Evolutionary conservation across 2,329 filamentous ascomycete genomes (phyloP).

Genomic region (Beauveria scarabaeidicola): DNA sequence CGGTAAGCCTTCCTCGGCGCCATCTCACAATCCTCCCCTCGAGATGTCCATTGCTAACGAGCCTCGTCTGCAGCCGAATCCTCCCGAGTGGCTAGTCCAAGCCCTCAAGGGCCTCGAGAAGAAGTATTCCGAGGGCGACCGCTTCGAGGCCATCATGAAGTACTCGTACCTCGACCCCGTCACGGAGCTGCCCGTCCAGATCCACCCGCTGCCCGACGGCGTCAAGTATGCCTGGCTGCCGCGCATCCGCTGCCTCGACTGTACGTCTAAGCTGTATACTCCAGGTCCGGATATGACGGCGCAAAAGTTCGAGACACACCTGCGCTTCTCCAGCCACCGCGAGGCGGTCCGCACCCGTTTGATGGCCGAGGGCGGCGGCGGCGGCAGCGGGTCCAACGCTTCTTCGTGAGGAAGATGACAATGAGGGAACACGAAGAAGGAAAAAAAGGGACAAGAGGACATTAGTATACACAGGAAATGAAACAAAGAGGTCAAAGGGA

Average conservation of each 20-base stretch:
- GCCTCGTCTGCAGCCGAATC: conserved; percentile 54
- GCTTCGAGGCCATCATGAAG: conserved; percentile 86
- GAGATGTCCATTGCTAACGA: not conserved
- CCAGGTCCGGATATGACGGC: conserved; percentile 78
- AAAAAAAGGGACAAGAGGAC: not conserved
- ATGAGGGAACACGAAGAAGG: not conserved
- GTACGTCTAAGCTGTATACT: conserved; percentile 88
- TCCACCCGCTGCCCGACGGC: conserved; percentile 48
- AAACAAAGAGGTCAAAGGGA: not conserved
- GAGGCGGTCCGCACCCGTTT: conserved; percentile 48
- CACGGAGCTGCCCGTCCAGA: conserved; percentile 57
- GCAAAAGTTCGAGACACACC: conserved; percentile 85
- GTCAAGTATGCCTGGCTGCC: conserved; percentile 78
- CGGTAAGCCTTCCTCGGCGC: conserved; percentile 43
- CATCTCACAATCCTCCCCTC: too few relatives aligned
- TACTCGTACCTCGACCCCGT: conserved; percentile 70
- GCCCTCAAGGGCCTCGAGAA: conserved; percentile 64
- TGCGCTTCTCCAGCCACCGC: conserved; percentile 75
- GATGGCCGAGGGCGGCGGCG: conserved; percentile 16
- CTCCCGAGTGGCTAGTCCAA: conserved; percentile 74
- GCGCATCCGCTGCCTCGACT: conserved; percentile 84
- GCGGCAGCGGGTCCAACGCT: conserved; percentile 1
- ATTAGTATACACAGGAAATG: not conserved
- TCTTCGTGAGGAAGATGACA: not conserved
- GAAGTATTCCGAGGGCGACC: conserved; percentile 64